Evolutionary conservation across 1,139 yeast species (phyloP).

Genomic region (Zygosaccharomyces pseudobailii): DNA sequence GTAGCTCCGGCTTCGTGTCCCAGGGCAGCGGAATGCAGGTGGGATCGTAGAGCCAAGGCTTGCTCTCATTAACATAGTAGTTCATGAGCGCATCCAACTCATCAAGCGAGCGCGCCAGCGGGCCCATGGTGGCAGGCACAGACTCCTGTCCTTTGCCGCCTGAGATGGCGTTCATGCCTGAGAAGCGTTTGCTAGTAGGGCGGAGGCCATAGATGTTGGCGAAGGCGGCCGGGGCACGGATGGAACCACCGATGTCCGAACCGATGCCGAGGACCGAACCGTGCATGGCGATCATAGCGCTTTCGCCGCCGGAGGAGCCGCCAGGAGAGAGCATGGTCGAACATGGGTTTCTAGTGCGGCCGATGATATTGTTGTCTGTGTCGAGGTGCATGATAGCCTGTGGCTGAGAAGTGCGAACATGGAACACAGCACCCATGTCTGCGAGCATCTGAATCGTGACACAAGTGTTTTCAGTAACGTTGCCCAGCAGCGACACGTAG

Average conservation of each 20-base stretch:
- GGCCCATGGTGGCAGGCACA: conserved; percentile 54
- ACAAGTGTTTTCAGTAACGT: conserved; percentile 48
- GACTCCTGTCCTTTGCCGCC: conserved; percentile 43
- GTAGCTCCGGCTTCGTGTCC: conserved; percentile 42
- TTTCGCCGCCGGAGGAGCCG: conserved; percentile 79
- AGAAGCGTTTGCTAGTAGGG: conserved; percentile 61
- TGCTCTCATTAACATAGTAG: conserved; percentile 51
- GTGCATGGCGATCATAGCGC: conserved; percentile 59
- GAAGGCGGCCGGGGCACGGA: conserved; percentile 71
- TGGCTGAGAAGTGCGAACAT: conserved; percentile 51
- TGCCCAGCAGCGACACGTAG: conserved; percentile 51
- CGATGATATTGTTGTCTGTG: conserved; percentile 46
- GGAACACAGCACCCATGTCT: conserved; percentile 63
- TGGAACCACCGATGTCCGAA: conserved; percentile 75
- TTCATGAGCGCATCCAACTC: conserved; percentile 65
- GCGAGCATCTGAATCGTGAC: conserved; percentile 48
- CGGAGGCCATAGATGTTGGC: conserved; percentile 64
- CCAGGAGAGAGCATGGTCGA: conserved; percentile 53
- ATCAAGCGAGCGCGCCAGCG: conserved; percentile 55
- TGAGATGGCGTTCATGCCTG: conserved; percentile 47
- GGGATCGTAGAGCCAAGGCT: conserved; percentile 57
- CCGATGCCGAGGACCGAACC: conserved; percentile 69
- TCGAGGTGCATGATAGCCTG: conserved; percentile 55
- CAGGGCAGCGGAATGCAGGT: conserved; percentile 50
- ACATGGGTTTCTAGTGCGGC: conserved; percentile 50